Conservation (phyloP, 305 asterid genomes). For the Fraxinus baroniana region DNA sequence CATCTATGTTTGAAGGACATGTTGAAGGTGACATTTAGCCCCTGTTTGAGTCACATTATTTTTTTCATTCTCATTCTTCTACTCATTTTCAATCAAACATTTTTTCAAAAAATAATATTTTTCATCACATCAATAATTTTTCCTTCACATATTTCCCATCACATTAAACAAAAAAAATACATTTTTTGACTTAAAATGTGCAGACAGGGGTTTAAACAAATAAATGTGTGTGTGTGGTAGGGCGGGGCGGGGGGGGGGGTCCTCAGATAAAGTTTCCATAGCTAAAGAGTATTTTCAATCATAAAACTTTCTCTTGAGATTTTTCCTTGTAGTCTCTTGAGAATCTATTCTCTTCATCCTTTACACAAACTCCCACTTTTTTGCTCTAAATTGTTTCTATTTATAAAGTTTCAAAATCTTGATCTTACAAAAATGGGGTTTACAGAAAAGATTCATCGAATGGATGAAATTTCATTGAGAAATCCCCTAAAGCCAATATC, state of each 20-base stretch:
- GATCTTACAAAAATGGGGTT: constrained; percentile 39
- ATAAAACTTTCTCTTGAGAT: constrained; percentile 30
- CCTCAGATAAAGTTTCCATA: constrained; percentile 16
- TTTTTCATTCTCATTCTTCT: too few species aligned
- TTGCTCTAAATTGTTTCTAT: constrained; percentile 19
- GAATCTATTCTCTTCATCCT: constrained; percentile 48
- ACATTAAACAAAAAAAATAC: too few species aligned
- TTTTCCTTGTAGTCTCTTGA: constrained; percentile 34
- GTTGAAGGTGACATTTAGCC: background rate
- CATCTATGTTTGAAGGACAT: background rate
- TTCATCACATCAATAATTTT: too few species aligned
- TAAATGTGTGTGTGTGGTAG: too few species aligned
- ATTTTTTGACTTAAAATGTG: too few species aligned
- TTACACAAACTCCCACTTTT: constrained; percentile 10
- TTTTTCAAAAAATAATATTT: too few species aligned
- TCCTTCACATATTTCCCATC: too few species aligned
- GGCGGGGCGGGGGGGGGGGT: too few species aligned
- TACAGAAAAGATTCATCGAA: constrained; percentile 33
- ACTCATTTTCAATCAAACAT: too few species aligned
- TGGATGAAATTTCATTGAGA: constrained; percentile 27
- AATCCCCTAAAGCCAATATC: constrained; percentile 48
- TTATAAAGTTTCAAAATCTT: constrained; percentile 22
- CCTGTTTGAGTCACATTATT: too few species aligned
- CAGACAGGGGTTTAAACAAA: too few species aligned
- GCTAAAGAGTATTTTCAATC: constrained; percentile 21